A percentile compares a stretch with the other conserved stretches of the same genome.
phyloP scores from a whole-genome alignment of 73 alveolate species.

The Blepharisma japonicum region DNA sequence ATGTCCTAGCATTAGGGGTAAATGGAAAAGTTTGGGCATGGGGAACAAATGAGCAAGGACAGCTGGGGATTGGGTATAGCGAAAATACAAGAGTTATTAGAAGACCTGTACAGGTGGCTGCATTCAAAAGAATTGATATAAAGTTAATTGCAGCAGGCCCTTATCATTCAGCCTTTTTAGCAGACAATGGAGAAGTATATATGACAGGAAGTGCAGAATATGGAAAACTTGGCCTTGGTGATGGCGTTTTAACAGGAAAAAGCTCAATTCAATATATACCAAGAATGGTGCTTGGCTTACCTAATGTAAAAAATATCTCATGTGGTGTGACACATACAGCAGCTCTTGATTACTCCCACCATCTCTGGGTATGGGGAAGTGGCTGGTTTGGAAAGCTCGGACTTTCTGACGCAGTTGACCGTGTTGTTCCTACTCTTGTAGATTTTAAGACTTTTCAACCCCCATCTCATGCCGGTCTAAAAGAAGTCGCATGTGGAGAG shows the following conservation, averaged over 20 bases:
- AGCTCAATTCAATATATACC: slow-evolving; percentile 38
- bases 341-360: slow-evolving; percentile 64
- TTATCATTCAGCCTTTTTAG: slow-evolving; percentile 43
- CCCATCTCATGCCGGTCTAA: slow-evolving; percentile 25
- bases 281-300: slow-evolving; percentile 37
- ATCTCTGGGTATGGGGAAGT: slow-evolving; percentile 78
- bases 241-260: slow-evolving; percentile 25
- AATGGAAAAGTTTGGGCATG: slow-evolving; percentile 56
- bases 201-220: slow-evolving; percentile 76
- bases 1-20: slow-evolving; percentile 45
- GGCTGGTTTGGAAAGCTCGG: slow-evolving; percentile 72
- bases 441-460: not conserved
- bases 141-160: slow-evolving; percentile 32
- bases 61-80: slow-evolving; percentile 55
- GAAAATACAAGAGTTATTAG: slow-evolving; percentile 17
- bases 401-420: slow-evolving; percentile 37
- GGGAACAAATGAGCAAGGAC: slow-evolving; percentile 60
- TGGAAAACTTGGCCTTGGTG: slow-evolving; percentile 86
- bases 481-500: slow-evolving; percentile 49
- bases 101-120: slow-evolving; percentile 40
- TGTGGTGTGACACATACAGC: slow-evolving; percentile 70
- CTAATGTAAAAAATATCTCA: slow-evolving; percentile 54
- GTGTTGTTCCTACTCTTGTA: not conserved
- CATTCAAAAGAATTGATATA: slow-evolving; percentile 47
- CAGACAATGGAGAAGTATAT: slow-evolving; percentile 73